These are phyloP conservation scores for Solanum aculeatissimum DNA, from an alignment of 305 asterid species.

Conservation along the genomic window DNA sequence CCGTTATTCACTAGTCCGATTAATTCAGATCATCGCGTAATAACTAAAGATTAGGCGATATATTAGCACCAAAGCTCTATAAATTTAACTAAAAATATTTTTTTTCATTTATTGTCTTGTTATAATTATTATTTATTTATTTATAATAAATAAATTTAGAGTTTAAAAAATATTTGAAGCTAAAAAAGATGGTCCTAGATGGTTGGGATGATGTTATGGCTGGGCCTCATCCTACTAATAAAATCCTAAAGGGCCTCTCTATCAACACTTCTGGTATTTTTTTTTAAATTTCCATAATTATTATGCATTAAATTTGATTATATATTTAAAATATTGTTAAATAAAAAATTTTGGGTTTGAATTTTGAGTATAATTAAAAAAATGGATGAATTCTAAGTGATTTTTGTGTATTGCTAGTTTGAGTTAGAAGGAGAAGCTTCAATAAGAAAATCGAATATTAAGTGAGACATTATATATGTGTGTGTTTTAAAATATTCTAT, in stretches of 20 bases:
- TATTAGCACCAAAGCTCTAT: background rate
- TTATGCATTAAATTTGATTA: background rate
- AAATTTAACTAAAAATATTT: background rate
- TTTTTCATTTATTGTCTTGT: background rate
- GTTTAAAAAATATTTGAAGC: background rate
- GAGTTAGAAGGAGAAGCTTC: no score
- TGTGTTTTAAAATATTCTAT: no score
- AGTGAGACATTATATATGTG: no score
- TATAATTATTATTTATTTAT: background rate
- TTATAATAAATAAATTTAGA: background rate
- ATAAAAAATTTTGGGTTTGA: background rate
- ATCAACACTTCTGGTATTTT: background rate
- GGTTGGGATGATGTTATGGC: slow-evolving; percentile 14
- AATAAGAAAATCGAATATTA: no score
- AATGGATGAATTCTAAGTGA: no score
- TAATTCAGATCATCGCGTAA: background rate
- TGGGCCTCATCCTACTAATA: background rate
- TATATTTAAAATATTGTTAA: background rate
- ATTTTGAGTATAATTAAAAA: background rate
- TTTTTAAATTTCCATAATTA: background rate
- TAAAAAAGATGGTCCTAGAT: background rate
- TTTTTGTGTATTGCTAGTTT: no score
- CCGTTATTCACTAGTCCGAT: background rate
- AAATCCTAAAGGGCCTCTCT: background rate
- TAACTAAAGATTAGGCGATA: background rate